Percentiles rank a stretch among this genome's conserved stretches.
phyloP scores from a whole-genome alignment of 1,139 yeast genomes.

The Lodderomyces theae region DNA sequence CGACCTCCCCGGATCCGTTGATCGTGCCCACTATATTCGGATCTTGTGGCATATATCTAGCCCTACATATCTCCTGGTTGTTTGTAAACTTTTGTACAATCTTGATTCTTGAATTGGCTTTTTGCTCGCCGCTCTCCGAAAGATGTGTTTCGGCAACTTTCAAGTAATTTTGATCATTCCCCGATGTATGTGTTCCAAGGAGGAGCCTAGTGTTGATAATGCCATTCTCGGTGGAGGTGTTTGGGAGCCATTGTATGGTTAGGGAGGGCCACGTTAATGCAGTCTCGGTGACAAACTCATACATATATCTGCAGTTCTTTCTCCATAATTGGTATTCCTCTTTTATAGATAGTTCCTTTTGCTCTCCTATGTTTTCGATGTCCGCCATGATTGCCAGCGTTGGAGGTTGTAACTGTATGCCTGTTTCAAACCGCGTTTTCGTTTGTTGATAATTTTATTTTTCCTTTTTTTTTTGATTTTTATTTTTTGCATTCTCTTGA shows the following conservation, averaged over 20 bases:
- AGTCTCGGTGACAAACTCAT: slow-evolving; percentile 76
- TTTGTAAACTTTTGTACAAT: slow-evolving; percentile 56
- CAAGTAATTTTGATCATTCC: slow-evolving; percentile 71
- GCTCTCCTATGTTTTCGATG: slow-evolving; percentile 1
- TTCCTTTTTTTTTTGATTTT: neutral
- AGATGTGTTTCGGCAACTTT: slow-evolving; percentile 72
- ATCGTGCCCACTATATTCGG: slow-evolving; percentile 70
- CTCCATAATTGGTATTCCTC: slow-evolving; percentile 80
- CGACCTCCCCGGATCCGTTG: slow-evolving; percentile 71
- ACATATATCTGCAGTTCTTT: slow-evolving; percentile 74
- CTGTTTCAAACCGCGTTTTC: neutral
- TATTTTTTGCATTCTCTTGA: too few relatives aligned
- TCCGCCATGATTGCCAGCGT: neutral
- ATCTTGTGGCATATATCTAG: slow-evolving; percentile 77
- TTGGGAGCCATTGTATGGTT: slow-evolving; percentile 74
- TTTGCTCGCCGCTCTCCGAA: slow-evolving; percentile 40
- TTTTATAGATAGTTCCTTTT: slow-evolving; percentile 32
- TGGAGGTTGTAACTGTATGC: neutral
- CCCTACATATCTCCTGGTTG: slow-evolving; percentile 70
- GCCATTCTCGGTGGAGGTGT: slow-evolving; percentile 25
- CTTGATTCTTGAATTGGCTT: slow-evolving; percentile 51
- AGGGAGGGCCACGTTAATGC: slow-evolving; percentile 80
- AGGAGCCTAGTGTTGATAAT: slow-evolving; percentile 49
- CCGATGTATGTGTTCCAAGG: slow-evolving; percentile 86
- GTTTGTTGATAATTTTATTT: neutral